Evolutionary conservation across 176 grass and related monocot genomes (phyloP).

Genomic region (Musa itinerans): DNA sequence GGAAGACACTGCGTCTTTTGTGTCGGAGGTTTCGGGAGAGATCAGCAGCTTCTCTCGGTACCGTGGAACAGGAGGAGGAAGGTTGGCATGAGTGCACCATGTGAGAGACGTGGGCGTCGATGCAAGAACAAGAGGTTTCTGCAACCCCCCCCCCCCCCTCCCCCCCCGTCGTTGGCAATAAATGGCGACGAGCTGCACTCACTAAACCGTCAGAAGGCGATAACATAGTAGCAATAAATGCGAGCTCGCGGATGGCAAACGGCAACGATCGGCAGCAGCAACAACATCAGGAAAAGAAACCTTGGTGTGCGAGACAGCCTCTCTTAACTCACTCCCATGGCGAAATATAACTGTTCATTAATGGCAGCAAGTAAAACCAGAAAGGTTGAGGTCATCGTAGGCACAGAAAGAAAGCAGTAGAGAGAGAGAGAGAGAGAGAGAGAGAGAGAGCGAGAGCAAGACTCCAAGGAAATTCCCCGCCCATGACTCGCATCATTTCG

Average conservation of each 20-base stretch:
- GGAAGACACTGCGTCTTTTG: no score
- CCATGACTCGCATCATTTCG: neutral
- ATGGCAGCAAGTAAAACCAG: slow-evolving; percentile 8
- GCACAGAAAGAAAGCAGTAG: neutral
- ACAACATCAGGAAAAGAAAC: neutral
- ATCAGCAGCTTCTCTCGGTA: no score
- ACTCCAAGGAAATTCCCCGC: neutral
- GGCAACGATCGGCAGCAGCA: neutral
- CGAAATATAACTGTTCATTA: slow-evolving; percentile 6
- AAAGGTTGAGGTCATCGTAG: slow-evolving; percentile 13
- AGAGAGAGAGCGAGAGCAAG: neutral
- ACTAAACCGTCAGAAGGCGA: slow-evolving; percentile 5
- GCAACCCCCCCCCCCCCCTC: no score
- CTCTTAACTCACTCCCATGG: neutral
- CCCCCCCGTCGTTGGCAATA: neutral
- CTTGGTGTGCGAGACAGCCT: neutral
- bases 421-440: neutral
- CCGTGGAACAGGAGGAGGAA: no score
- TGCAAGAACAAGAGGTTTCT: no score
- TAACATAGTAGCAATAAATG: slow-evolving; percentile 18
- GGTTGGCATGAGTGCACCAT: no score
- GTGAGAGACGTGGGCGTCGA: no score
- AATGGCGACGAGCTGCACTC: slow-evolving; percentile 12
- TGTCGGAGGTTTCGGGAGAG: no score
- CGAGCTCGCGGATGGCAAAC: neutral